Conservation (phyloP, 345 rosid species). For the Eucalyptus curtisii region DNA sequence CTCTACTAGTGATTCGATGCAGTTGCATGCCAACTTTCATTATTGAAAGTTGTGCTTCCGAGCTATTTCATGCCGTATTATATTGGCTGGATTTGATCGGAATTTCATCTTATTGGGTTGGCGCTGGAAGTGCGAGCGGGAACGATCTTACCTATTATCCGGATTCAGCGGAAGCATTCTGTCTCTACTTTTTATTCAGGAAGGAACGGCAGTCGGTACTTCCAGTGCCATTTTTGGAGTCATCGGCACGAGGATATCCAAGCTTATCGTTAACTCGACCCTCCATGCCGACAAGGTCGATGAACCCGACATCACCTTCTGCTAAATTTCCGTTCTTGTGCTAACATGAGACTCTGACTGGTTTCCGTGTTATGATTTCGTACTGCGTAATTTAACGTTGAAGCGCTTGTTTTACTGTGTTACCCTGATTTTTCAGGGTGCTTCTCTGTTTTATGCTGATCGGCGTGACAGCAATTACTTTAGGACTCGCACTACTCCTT, state of each 20-base stretch:
- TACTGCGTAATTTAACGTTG: not conserved
- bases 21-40: not conserved
- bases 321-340: not conserved
- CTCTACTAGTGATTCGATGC: not conserved
- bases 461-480: constrained; percentile 38
- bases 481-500: constrained; percentile 47
- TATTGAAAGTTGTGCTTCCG: not conserved
- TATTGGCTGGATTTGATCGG: not conserved
- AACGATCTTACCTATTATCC: constrained; percentile 48
- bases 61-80: not conserved
- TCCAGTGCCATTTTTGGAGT: constrained; percentile 88
- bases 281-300: constrained; percentile 59
- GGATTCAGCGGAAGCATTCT: constrained; percentile 75
- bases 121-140: constrained; percentile 42
- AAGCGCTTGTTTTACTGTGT: not conserved
- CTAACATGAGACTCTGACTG: not conserved
- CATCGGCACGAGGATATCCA: constrained; percentile 72
- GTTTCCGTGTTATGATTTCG: not conserved
- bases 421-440: constrained; percentile 22
- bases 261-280: not conserved
- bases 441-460: constrained; percentile 60
- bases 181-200: constrained; percentile 52
- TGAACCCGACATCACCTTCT: not conserved
- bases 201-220: constrained; percentile 69
- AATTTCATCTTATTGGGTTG: not conserved